phyloP scores from a whole-genome alignment of 2,329 filamentous ascomycete genomes.

The Mycogone perniciosa region DNA sequence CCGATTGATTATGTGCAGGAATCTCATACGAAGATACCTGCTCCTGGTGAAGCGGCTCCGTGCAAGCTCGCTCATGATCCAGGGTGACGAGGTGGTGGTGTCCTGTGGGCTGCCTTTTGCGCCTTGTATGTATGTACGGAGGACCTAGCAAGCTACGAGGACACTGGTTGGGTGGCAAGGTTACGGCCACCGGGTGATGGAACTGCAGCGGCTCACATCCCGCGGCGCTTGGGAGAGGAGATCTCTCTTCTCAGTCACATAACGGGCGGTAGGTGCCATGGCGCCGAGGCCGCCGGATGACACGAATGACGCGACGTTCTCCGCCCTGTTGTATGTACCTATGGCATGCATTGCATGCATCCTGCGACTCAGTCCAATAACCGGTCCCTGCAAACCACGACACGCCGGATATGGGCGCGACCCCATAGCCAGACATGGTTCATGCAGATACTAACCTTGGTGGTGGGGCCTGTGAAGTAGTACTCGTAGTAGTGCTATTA shows the following conservation, averaged over 20 bases:
- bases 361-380: conserved; percentile 15
- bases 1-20: background rate
- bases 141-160: no score
- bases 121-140: conserved; percentile 10
- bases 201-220: background rate
- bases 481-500: background rate
- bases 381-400: conserved; percentile 12
- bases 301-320: conserved; percentile 7
- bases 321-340: conserved; percentile 10
- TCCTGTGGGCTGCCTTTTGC: conserved; percentile 15
- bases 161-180: background rate
- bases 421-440: conserved; percentile 12
- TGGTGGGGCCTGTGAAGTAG: conserved; percentile 1
- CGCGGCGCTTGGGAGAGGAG: conserved; percentile 5
- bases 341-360: conserved; percentile 21
- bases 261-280: background rate
- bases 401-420: background rate
- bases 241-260: conserved; percentile 1
- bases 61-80: background rate
- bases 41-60: background rate
- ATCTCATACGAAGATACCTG: no score
- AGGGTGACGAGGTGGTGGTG: background rate
- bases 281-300: no score
- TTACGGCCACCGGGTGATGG: background rate
- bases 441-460: conserved; percentile 8